Conservation (phyloP, 2,329 filamentous ascomycete genomes). For the Alternaria ventricosa region DNA sequence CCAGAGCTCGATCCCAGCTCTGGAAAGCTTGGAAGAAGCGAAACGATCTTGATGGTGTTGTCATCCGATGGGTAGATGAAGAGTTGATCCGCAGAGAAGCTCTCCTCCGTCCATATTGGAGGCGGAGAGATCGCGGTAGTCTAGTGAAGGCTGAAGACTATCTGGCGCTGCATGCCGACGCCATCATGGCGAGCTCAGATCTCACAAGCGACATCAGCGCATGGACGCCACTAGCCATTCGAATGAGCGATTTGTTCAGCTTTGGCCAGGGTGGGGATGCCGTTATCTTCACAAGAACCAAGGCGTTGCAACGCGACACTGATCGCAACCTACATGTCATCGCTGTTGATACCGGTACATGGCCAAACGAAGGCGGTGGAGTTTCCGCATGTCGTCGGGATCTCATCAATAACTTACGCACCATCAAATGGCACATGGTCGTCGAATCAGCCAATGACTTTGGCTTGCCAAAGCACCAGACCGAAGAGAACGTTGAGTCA, state of each 20-base stretch:
- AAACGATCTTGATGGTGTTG: conserved; percentile 47
- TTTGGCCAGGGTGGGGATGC: conserved; percentile 62
- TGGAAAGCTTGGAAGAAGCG: conserved; percentile 52
- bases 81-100: conserved; percentile 46
- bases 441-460: conserved; percentile 54
- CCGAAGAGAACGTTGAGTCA: conserved; percentile 52
- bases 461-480: conserved; percentile 52
- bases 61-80: conserved; percentile 51
- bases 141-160: conserved; percentile 48
- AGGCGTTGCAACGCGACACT: conserved; percentile 54
- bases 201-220: conserved; percentile 59
- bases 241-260: conserved; percentile 59
- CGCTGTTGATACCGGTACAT: conserved; percentile 52
- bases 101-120: conserved; percentile 48
- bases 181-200: conserved; percentile 60
- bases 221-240: conserved; percentile 60
- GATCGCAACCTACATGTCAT: conserved; percentile 50
- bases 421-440: conserved; percentile 53
- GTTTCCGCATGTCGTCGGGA: conserved; percentile 53
- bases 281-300: conserved; percentile 58
- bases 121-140: conserved; percentile 46
- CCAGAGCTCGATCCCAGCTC: conserved; percentile 47
- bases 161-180: conserved; percentile 54
- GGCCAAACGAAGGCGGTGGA: conserved; percentile 53
- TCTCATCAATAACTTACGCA: conserved; percentile 52